Conservation (phyloP, 306 rosid species). For the Casuarina cunninghamiana region DNA sequence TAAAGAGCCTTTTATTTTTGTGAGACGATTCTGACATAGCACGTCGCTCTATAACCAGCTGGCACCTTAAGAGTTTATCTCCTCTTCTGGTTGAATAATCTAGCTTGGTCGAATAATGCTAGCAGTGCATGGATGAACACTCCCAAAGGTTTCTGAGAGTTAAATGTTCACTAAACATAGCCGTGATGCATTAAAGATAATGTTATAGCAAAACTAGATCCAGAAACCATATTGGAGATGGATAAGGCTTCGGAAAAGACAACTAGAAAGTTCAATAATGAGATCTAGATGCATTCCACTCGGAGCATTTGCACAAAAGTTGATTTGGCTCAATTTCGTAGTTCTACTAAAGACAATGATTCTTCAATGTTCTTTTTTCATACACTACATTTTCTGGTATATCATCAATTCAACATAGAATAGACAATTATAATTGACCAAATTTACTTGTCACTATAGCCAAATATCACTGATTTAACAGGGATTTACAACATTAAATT, state of each 20-base stretch:
- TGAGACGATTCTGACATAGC: too few species aligned
- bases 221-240: not conserved
- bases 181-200: not conserved
- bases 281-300: not conserved
- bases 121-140: too few species aligned
- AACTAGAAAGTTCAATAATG: not conserved
- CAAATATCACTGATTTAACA: not conserved
- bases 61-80: too few species aligned
- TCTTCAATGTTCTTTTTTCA: not conserved
- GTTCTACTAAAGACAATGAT: not conserved
- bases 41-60: too few species aligned
- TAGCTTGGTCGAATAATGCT: too few species aligned
- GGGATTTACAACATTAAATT: not conserved
- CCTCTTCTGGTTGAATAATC: too few species aligned
- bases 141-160: too few species aligned
- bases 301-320: not conserved
- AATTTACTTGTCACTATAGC: not conserved
- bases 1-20: too few species aligned
- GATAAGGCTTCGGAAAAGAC: too few species aligned
- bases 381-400: not conserved
- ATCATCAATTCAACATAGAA: not conserved
- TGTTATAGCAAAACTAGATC: not conserved
- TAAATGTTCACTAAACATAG: too few species aligned
- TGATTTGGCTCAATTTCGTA: not conserved
- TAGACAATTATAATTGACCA: not conserved